These are phyloP conservation scores for Harringtonia aguacate DNA, from an alignment of 2,329 filamentous ascomycete species.

Conservation along the genomic window DNA sequence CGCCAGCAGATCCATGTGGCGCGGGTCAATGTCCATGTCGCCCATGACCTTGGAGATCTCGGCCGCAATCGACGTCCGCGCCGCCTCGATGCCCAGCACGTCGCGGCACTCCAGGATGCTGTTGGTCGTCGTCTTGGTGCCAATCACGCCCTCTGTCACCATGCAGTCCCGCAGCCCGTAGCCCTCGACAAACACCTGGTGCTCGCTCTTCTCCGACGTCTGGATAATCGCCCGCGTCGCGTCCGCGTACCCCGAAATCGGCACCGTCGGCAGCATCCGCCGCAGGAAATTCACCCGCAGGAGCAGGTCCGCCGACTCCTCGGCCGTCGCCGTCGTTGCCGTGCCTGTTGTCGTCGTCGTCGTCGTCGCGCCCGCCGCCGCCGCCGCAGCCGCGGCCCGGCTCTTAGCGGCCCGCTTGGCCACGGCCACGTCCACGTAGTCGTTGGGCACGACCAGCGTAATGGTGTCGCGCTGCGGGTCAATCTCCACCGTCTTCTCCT, in stretches of 20 bases:
- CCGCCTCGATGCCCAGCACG: constrained; percentile 90
- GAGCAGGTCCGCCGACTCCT: constrained; percentile 53
- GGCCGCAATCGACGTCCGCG: constrained; percentile 73
- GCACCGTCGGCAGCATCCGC: constrained; percentile 68
- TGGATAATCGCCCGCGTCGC: constrained; percentile 83
- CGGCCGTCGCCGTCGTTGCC: constrained; percentile 17
- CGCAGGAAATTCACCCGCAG: constrained; percentile 78
- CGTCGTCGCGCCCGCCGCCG: constrained; percentile 19
- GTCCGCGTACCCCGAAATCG: constrained; percentile 82
- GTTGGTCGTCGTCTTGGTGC: constrained; percentile 65
- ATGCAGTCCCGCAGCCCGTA: constrained; percentile 86
- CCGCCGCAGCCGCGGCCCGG: constrained; percentile 31
- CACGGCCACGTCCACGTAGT: constrained; percentile 34
- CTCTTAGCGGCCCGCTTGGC: constrained; percentile 35
- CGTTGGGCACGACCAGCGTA: constrained; percentile 58
- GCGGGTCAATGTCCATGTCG: constrained; percentile 90
- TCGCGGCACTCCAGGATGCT: constrained; percentile 82
- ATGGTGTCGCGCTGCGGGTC: constrained; percentile 53
- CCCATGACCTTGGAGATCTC: constrained; percentile 89
- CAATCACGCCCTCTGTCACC: constrained; percentile 84
- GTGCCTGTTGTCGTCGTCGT: constrained; percentile 28
- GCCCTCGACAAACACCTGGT: constrained; percentile 80
- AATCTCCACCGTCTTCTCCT: constrained; percentile 44
- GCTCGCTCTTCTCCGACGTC: constrained; percentile 57
- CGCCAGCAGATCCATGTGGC: constrained; percentile 93